These are phyloP conservation scores for Neonectria magnoliae DNA, from an alignment of 2,329 filamentous ascomycete genomes.

Conservation along the genomic window DNA sequence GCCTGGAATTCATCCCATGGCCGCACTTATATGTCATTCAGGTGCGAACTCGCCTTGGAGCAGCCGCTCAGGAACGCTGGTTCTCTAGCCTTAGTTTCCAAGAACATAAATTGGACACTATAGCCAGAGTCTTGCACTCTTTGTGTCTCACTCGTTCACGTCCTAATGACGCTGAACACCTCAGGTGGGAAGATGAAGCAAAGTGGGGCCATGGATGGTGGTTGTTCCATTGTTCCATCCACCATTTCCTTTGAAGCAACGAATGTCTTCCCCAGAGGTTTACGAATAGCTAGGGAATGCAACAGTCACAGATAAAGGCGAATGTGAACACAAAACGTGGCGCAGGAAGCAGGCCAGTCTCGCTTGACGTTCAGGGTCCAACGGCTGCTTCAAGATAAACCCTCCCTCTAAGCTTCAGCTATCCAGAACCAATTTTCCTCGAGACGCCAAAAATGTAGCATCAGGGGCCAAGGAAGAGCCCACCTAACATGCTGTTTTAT, in stretches of 20 bases:
- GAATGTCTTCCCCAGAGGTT: neutral
- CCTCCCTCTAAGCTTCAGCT: neutral
- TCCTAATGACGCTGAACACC: neutral
- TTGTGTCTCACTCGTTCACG: neutral
- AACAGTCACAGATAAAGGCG: neutral
- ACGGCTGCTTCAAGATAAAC: neutral
- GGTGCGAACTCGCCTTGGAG: neutral
- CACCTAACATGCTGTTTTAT: conserved; percentile 1
- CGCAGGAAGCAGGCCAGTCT: neutral
- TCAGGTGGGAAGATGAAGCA: neutral
- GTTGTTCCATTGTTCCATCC: neutral
- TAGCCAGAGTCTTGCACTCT: neutral
- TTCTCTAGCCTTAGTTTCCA: neutral
- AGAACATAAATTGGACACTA: neutral
- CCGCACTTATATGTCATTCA: neutral
- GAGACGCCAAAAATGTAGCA: neutral
- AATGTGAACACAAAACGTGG: neutral
- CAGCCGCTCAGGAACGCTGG: neutral
- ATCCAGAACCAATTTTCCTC: neutral
- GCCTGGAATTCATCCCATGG: neutral
- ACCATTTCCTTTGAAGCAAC: neutral
- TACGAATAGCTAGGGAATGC: neutral
- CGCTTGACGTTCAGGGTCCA: neutral
- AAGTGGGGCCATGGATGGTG: neutral
- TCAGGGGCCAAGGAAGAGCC: neutral